Evolutionary conservation across 345 rosid species (phyloP), one percentile per base, ranked within the genome.

Genomic region (Abelmoschus esculentus): DNA sequence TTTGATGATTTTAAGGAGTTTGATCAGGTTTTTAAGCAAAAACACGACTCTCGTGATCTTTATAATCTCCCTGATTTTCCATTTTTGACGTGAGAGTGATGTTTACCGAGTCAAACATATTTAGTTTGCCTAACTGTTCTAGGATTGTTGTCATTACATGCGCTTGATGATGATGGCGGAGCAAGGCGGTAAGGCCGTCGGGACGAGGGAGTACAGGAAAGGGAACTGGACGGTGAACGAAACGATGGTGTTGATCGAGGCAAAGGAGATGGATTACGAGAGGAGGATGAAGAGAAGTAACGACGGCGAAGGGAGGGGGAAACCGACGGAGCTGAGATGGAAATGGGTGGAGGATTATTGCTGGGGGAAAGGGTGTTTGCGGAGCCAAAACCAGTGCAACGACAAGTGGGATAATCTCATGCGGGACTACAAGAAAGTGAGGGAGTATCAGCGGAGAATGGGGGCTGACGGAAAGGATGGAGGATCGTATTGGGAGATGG

Each of bases 331-430:
- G 83, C 85, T 91, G 46, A 77, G 98, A 82, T 90, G 96, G 98
- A 92, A 90, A 53, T 92, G 98, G 96, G 91, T 92, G 70, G 98
- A 92, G 73, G 96, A 90, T 70, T 90, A 86, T 71, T 90, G 96
- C 67, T 89, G 93, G 93, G 80, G 84, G 28, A 83, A 82, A 79
- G 86, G 80, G 1, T 90, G 98, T 74, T 75, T 77, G 76, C 83
- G 98, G 74, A 90, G 96, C 73, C 98, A 92, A 76, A 92, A 92
- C 76, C 96, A 92, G 77, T 92, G 98, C 81, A 92, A 92, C 77
- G 98, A 92, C 83, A 92, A 92, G 78, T 90, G 97, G 96, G 97
- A 93, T 69, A 93, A 93, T 79, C 89, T 93, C 74, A 90, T 89
- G 96, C 86, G 98, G 77, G 96, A 93, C 42, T 93, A 87, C 88